Evolutionary conservation across 2,329 filamentous ascomycete species (phyloP).

Genomic region (Neoascochyta sp.): DNA sequence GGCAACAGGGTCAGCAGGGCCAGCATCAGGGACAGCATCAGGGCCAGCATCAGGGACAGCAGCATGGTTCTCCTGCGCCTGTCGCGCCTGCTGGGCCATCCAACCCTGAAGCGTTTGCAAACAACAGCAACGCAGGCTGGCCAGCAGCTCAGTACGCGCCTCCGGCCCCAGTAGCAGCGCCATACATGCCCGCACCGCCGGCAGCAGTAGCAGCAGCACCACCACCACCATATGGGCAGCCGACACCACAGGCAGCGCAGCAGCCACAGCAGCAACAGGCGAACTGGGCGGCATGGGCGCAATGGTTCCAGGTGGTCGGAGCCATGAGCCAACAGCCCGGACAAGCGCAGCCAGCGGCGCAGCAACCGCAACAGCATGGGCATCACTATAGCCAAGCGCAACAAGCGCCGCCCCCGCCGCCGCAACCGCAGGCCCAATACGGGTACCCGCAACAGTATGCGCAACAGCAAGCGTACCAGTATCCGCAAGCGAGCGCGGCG

Average conservation of each 20-base stretch:
- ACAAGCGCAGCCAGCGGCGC: slow-evolving; percentile 15
- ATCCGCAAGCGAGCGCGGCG: slow-evolving; percentile 17
- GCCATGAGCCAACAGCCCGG: slow-evolving; percentile 22
- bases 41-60: slow-evolving; percentile 10
- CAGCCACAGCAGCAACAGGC: slow-evolving; percentile 23
- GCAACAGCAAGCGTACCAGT: slow-evolving; percentile 22
- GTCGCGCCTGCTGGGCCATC: slow-evolving; percentile 15
- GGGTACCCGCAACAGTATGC: slow-evolving; percentile 23
- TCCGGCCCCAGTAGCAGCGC: no score
- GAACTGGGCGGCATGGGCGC: slow-evolving; percentile 26
- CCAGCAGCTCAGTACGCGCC: slow-evolving; percentile 14
- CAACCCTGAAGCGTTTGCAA: slow-evolving; percentile 19
- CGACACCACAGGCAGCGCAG: slow-evolving; percentile 13
- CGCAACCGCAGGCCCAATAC: slow-evolving; percentile 22
- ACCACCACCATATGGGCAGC: slow-evolving; percentile 14
- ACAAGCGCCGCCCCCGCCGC: slow-evolving; percentile 19
- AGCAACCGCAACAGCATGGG: slow-evolving; percentile 14
- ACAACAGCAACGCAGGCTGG: slow-evolving; percentile 20
- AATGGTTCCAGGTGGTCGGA: slow-evolving; percentile 25
- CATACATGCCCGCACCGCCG: slow-evolving; percentile 17
- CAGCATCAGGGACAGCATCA: slow-evolving; percentile 7
- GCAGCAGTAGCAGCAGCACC: slow-evolving; percentile 12
- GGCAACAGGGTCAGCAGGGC: slow-evolving; percentile 1
- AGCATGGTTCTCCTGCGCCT: slow-evolving; percentile 19
- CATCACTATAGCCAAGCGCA: no score